Evolutionary conservation across 331 rosid species (phyloP).

Genomic region (Telfairia occidentalis): DNA sequence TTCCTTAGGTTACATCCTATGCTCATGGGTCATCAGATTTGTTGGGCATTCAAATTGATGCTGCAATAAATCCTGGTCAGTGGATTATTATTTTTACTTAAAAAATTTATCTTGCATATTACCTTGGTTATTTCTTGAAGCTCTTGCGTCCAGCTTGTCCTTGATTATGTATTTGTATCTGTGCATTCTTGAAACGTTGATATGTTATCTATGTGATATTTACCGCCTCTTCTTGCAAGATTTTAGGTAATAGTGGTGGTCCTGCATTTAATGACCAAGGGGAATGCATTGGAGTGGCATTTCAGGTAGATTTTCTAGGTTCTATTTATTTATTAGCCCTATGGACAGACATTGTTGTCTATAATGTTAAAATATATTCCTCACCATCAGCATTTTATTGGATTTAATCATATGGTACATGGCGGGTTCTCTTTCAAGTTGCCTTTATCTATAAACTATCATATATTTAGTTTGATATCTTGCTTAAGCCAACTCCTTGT

Average conservation of each 20-base stretch:
- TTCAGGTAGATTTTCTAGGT: slow-evolving; percentile 70
- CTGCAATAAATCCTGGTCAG: slow-evolving; percentile 97
- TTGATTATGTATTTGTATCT: neutral
- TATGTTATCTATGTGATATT: slow-evolving; percentile 22
- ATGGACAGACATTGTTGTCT: neutral
- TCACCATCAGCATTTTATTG: neutral
- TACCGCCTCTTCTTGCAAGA: slow-evolving; percentile 32
- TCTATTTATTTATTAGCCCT: neutral
- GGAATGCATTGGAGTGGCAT: slow-evolving; percentile 98
- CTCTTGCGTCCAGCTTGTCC: neutral
- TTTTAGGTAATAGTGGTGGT: slow-evolving; percentile 96
- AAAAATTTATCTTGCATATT: slow-evolving; percentile 7
- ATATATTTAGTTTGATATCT: neutral
- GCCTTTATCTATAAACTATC: neutral
- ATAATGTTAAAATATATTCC: neutral
- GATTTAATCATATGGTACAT: neutral
- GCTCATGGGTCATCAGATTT: slow-evolving; percentile 95
- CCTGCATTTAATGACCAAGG: slow-evolving; percentile 92
- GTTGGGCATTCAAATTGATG: slow-evolving; percentile 97
- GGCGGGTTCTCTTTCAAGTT: neutral
- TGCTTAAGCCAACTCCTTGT: slow-evolving; percentile 8
- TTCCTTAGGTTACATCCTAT: slow-evolving; percentile 82
- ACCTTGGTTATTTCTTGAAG: neutral
- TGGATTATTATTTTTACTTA: slow-evolving; percentile 11
- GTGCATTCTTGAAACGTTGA: neutral